Conservation (phyloP, 2,329 filamentous ascomycete genomes). For the Fusarium sp. region DNA sequence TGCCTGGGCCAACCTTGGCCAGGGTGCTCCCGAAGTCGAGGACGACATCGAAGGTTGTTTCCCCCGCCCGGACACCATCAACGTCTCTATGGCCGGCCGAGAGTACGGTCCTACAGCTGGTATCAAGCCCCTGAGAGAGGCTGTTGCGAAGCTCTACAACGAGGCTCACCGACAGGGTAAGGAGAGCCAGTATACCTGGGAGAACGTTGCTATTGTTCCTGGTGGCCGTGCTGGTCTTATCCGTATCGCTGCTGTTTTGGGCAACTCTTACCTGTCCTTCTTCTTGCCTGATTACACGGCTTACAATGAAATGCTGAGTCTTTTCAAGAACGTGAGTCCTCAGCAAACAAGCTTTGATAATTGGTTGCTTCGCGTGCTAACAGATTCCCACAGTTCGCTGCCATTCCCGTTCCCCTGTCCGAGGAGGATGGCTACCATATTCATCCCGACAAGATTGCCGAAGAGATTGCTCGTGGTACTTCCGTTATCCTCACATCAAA, state of each 20-base stretch:
- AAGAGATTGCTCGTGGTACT: conserved; percentile 87
- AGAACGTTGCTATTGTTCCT: conserved; percentile 96
- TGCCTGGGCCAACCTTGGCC: conserved; percentile 91
- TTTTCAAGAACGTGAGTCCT: conserved; percentile 80
- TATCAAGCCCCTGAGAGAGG: conserved; percentile 89
- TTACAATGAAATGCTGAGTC: conserved; percentile 95
- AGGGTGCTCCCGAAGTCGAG: conserved; percentile 93
- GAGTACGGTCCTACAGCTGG: conserved; percentile 96
- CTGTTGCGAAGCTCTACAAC: conserved; percentile 93
- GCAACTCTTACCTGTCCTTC: conserved; percentile 92
- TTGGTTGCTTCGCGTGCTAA: conserved; percentile 6
- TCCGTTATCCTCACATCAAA: conserved; percentile 94
- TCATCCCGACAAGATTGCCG: conserved; percentile 90
- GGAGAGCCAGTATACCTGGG: conserved; percentile 91
- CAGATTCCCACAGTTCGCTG: conserved; percentile 71
- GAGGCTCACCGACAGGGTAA: conserved; percentile 90
- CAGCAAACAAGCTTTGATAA: not conserved
- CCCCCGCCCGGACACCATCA: conserved; percentile 79
- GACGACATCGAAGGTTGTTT: conserved; percentile 93
- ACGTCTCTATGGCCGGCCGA: conserved; percentile 80
- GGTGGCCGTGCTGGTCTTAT: conserved; percentile 93
- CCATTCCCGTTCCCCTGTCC: conserved; percentile 85
- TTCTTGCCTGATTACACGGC: conserved; percentile 96
- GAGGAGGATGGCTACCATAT: conserved; percentile 93
- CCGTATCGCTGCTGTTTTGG: conserved; percentile 91